These are phyloP conservation scores for Penicillium corylophilum DNA, from an alignment of 2,329 filamentous ascomycete species.

Conservation along the genomic window DNA sequence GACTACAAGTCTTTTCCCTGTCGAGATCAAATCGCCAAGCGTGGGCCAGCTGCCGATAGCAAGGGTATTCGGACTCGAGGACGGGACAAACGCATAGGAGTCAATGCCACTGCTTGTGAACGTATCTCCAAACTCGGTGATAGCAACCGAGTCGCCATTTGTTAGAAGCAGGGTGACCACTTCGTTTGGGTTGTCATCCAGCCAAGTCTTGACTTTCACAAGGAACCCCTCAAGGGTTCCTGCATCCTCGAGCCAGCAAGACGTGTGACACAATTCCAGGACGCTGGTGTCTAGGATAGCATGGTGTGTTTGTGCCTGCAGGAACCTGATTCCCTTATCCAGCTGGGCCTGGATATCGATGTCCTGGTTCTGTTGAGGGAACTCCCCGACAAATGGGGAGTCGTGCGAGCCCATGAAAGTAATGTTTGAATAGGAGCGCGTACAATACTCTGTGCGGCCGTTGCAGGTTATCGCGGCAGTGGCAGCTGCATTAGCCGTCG, in stretches of 20 bases:
- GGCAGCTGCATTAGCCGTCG: not conserved
- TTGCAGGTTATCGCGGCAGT: slow-evolving; percentile 51
- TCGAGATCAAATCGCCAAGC: slow-evolving; percentile 40
- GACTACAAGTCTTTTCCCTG: slow-evolving; percentile 44
- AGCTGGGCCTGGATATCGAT: slow-evolving; percentile 59
- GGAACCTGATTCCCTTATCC: slow-evolving; percentile 60
- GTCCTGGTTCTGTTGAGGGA: slow-evolving; percentile 60
- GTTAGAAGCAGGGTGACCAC: slow-evolving; percentile 64
- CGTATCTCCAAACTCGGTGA: slow-evolving; percentile 33
- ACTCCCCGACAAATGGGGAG: slow-evolving; percentile 60
- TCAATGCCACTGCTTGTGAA: slow-evolving; percentile 35
- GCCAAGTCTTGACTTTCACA: slow-evolving; percentile 58
- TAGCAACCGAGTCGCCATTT: slow-evolving; percentile 53
- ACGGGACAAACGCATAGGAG: slow-evolving; percentile 39
- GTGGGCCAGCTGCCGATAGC: slow-evolving; percentile 45
- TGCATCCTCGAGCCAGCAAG: slow-evolving; percentile 59
- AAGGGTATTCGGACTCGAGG: slow-evolving; percentile 27
- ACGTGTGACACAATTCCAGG: slow-evolving; percentile 65
- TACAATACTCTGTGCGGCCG: slow-evolving; percentile 57
- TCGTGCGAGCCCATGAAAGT: slow-evolving; percentile 66
- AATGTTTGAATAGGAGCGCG: slow-evolving; percentile 58
- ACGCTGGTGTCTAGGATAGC: slow-evolving; percentile 46
- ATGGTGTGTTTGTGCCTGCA: slow-evolving; percentile 63
- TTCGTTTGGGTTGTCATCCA: slow-evolving; percentile 59
- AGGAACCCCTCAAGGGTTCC: slow-evolving; percentile 59